Evolutionary conservation across 1,284 basidiomycete species (phyloP), one percentile per base, ranked within the genome.

Genomic region (Apiotrichum brassicae): DNA sequence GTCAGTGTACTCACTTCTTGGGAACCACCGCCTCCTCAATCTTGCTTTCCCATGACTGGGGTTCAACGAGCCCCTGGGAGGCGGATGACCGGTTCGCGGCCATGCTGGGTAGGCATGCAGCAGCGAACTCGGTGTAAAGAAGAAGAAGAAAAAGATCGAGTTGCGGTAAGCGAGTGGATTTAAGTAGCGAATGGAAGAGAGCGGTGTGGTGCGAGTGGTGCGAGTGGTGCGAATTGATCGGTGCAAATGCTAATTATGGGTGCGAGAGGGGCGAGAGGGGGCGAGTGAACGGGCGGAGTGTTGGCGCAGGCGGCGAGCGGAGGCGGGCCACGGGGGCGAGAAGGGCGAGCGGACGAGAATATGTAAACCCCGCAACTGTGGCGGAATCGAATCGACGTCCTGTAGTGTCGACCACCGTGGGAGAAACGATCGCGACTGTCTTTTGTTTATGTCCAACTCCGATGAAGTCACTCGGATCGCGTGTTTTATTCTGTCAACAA

Each of bases 1-100:
- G 33, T 30, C 28, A 36, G n/a, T 16, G 13, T 16, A 77, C 78
- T 76, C 66, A 80, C 78, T 72, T 66, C 66, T 78, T 77, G 43
- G 72, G 70, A 26, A 79, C 71, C 34, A 71, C 66, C 36, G 75
- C 73, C 24, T 71, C 66, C 26, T 71, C 68, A 22, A 79, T 67
- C 49, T 75, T 73, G 35, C 64, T 61, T 42, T 76, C 72, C 78
- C 78, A 79, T 22, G 53, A 48, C 23, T 48, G 40, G 23, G 53
- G 53, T 45, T 65, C 62, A 36, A 59, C 44, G 37, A 57, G 42
- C 35, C 43, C 48, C 36, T 45, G 46, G 32, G 43, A 39, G 22
- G 45, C 25, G 28, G 48, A 46, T 30, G 50, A 38, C 48, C 51
- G 43, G 35, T 37, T 51, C 26, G 53, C 36, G 36, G 53, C 49